phyloP scores from a whole-genome alignment of 1,139 yeast genomes.

The Taphrina flavorubra region DNA sequence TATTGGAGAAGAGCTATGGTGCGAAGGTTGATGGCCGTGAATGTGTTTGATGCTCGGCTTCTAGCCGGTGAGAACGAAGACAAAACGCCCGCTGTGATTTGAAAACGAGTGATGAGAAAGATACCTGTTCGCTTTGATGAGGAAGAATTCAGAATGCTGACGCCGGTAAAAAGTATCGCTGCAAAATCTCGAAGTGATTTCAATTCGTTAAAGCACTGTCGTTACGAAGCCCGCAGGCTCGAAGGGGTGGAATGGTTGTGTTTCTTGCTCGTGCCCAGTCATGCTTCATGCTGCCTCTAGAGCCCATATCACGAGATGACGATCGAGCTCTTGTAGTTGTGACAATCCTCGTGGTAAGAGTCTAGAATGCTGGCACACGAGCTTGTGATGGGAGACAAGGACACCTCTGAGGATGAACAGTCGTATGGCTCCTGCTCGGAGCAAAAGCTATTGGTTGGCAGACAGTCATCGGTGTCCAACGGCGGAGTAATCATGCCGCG shows the following conservation, averaged over 20 bases:
- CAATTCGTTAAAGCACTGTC: conserved; percentile 5
- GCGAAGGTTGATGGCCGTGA: not conserved
- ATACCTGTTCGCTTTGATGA: not conserved
- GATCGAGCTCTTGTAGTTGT: conserved; percentile 26
- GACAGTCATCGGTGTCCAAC: conserved; percentile 28
- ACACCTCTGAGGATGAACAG: conserved; percentile 24
- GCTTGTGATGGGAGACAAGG: conserved; percentile 29
- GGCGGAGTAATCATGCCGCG: conserved; percentile 42
- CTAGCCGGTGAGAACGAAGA: not conserved
- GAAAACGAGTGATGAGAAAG: not conserved
- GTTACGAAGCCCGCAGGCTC: not conserved
- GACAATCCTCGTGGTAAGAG: conserved; percentile 31
- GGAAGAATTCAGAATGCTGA: conserved; percentile 6
- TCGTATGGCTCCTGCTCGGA: conserved; percentile 13
- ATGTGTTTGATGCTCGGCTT: conserved; percentile 5
- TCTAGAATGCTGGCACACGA: conserved; percentile 39
- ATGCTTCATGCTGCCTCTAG: too few species aligned
- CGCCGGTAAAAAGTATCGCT: conserved; percentile 15
- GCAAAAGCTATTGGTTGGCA: conserved; percentile 21
- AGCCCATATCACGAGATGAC: not conserved
- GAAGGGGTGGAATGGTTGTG: too few species aligned
- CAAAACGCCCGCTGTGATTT: conserved; percentile 9
- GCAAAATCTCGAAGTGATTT: conserved; percentile 1
- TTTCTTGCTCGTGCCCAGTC: too few species aligned
- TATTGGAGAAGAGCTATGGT: not conserved